Evolutionary conservation across 75 land plant genomes (phyloP), one percentile per base, ranked within the genome.

Genomic region (Isoetes taiwanensis): DNA sequence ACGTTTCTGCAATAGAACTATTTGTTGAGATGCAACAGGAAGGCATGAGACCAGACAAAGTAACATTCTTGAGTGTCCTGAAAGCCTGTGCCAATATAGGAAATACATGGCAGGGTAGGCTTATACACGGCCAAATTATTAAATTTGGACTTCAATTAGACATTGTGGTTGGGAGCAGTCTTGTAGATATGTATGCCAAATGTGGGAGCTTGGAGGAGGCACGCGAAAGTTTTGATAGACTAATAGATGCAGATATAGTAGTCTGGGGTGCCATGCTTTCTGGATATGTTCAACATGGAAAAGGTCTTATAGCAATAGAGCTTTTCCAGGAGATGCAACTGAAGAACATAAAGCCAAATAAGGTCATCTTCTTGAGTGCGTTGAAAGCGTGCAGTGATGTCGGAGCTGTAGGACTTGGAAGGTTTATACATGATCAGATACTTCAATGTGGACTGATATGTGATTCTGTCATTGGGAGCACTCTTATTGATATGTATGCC

Each of bases 331-430:
- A 9, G 30, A 61, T 72, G 75, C 27, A 59, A 19, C 38, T 4
- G 14, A 40, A 10, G 12, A 40, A 16, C 8, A 17, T 67, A 27
- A 23, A 21, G 2, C 76, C 71, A 14, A 57, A 62, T 29, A 35
- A 41, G 28, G 24, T 63, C 28, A 67, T 40, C 10, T 52, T 73
- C 53, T 38, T 67, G 21, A 67, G 56, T 42, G 61, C 41, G 3
- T 8, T 67, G 30, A 69, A 59, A 61, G 76, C 76, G 12, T 74
- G 76, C 59, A 35, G 62, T 1, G 28, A 57, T 21, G 29, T 52
- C 20, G 64, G 59, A 37, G 59, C 40, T 43, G 25, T 30, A 55
- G 2, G 28, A 27, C 40, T 33, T 31, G 64, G 65, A 11, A 54
- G 23, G 16, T 11, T 11, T 25, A 35, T 72, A 9, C 61, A 58